Conservation (phyloP, 257 asterid genomes). For the Nicotiana tomentosiformis region DNA sequence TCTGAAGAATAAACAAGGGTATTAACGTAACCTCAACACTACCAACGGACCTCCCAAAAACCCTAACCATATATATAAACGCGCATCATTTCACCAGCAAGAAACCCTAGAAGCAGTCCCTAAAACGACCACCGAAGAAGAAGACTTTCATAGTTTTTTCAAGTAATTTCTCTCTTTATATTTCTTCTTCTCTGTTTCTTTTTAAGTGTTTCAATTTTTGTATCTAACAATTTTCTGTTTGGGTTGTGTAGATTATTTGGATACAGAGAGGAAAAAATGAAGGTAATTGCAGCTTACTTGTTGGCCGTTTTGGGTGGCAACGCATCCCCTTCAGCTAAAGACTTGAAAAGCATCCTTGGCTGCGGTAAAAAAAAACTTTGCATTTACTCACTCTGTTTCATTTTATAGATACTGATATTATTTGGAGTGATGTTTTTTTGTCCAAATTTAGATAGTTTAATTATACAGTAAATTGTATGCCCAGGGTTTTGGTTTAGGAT, state of each 20-base stretch:
- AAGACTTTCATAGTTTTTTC: background rate
- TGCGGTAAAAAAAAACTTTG: background rate
- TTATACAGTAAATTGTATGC: too few species aligned
- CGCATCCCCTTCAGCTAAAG: slow-evolving; percentile 3
- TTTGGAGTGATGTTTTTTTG: too few species aligned
- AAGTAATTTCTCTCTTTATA: background rate
- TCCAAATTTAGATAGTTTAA: too few species aligned
- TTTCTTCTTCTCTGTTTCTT: background rate
- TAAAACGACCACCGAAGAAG: background rate
- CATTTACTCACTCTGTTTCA: background rate
- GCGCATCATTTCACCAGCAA: background rate
- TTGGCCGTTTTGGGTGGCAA: slow-evolving; percentile 16
- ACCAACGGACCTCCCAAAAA: background rate
- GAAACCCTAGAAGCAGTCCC: background rate
- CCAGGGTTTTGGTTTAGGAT: too few species aligned
- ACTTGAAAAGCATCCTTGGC: slow-evolving; percentile 1
- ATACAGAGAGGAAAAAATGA: background rate
- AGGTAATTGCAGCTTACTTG: slow-evolving; percentile 13
- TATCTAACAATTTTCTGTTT: background rate
- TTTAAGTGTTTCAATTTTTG: background rate
- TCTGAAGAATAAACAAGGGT: too few species aligned
- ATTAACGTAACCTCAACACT: too few species aligned
- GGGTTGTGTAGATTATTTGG: background rate
- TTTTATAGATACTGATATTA: background rate
- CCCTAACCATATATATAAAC: background rate